These are phyloP conservation scores for Spizellomyces punctatus DNA, from an alignment of 192 early-diverging fungal genomes.

Conservation along the genomic window DNA sequence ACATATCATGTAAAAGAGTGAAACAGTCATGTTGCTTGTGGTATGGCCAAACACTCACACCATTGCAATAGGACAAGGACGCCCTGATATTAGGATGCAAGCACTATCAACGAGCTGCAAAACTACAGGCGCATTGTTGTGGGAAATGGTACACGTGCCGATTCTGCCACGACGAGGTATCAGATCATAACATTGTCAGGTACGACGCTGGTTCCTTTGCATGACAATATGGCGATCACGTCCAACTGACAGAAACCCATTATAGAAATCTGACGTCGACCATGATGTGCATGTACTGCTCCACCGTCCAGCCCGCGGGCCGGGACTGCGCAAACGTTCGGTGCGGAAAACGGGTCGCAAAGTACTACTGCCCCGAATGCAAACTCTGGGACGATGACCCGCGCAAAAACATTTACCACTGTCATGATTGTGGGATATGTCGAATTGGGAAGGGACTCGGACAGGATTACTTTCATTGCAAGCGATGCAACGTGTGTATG, in stretches of 20 bases:
- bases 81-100: conserved; percentile 67
- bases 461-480: conserved; percentile 88
- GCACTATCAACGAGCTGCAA: conserved; percentile 75
- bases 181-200: conserved; percentile 70
- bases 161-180: conserved; percentile 75
- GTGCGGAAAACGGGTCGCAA: conserved; percentile 67
- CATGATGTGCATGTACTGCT: conserved; percentile 96
- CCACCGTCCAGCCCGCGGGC: conserved; percentile 74
- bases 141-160: conserved; percentile 73
- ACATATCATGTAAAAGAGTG: conserved; percentile 44
- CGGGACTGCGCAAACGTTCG: conserved; percentile 65
- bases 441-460: conserved; percentile 79
- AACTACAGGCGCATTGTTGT: conserved; percentile 77
- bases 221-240: background rate
- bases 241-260: background rate
- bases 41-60: too few relatives aligned
- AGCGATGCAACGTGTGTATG: conserved; percentile 91
- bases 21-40: too few relatives aligned
- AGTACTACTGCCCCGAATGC: conserved; percentile 87
- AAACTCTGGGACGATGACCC: conserved; percentile 90
- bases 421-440: conserved; percentile 91
- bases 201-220: conserved; percentile 28
- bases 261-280: conserved; percentile 63
- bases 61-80: conserved; percentile 6
- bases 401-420: conserved; percentile 88